Evolutionary conservation across 2,329 filamentous ascomycete species (phyloP), one percentile per base, ranked within the genome.

Genomic region (Fusarium mangiferae): DNA sequence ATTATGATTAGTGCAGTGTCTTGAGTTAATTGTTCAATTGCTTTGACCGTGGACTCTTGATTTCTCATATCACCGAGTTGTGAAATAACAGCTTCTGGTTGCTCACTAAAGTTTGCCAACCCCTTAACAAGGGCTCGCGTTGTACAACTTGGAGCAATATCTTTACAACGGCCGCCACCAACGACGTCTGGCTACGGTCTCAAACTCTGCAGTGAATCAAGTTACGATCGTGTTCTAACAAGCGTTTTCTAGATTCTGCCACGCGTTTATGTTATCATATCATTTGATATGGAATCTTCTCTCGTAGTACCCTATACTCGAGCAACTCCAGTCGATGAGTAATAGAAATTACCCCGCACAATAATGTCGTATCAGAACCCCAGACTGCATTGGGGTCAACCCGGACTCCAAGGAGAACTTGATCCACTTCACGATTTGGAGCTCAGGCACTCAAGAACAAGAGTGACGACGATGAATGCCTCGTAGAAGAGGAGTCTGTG

Each of bases 291-390:
- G 8, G 18, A 42, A 20, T 15, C 11, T 14, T 36, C 8, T 9
- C 8, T 26, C 7, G 17, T 6, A 36, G 7, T 69, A 69, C 67
- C 66, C 66, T 39, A 28, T 11, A 70, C 30, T 6, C 1, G 0
- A 7, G 13, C 24, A 8, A 20, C 13, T 10, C 7, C 7, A 26
- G 10, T 56, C 35, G 9, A 70, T 77, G 68, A 67, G 67, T 77
- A 77, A 77, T 74, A 49, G 67, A 78, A 77, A 77, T 69, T 78
- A 77, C 75, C 75, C 75, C 75, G 75, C 75, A 74, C 66, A 45
- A 67, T 67, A 41, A 41, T 22, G 36, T 30, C 14, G 48, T 67
- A 68, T 57, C 57, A 36, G 33, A 26, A 36, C 60, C 60, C 65
- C 70, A 48, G 70, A 60, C 46, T 44, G 35, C 30, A 24, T 70